Percentiles rank a stretch among this genome's conserved stretches.
Evolutionary conservation across 2,329 filamentous ascomycete species (phyloP).

Genomic region (Penicillium expansum): DNA sequence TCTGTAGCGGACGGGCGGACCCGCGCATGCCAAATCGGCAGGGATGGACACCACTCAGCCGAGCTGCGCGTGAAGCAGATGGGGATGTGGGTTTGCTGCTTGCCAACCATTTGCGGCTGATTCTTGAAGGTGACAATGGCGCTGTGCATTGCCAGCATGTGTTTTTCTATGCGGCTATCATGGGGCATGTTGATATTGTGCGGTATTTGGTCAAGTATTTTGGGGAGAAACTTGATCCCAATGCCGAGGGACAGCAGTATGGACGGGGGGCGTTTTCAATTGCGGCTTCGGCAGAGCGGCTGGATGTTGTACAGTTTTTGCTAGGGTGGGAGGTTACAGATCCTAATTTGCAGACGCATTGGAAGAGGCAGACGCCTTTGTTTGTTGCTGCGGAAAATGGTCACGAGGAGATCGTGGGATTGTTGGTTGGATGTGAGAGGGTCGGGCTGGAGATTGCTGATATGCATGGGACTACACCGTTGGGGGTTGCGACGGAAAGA

Average conservation of each 20-base stretch:
- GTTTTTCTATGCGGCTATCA: slow-evolving; percentile 22
- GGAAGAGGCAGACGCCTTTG: slow-evolving; percentile 20
- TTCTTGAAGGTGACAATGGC: slow-evolving; percentile 15
- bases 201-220: slow-evolving; percentile 19
- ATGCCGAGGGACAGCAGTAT: slow-evolving; percentile 13
- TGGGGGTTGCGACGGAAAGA: slow-evolving; percentile 15
- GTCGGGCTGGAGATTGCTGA: slow-evolving; percentile 19
- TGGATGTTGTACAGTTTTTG: slow-evolving; percentile 16
- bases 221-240: slow-evolving; percentile 19
- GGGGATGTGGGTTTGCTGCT: slow-evolving; percentile 14
- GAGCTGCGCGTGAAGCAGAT: slow-evolving; percentile 7
- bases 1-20: slow-evolving; percentile 12
- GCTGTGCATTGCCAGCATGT: slow-evolving; percentile 21
- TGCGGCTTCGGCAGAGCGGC: slow-evolving; percentile 15
- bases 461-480: slow-evolving; percentile 19
- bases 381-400: slow-evolving; percentile 18
- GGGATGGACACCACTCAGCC: slow-evolving; percentile 17
- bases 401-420: slow-evolving; percentile 10
- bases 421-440: slow-evolving; percentile 13
- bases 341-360: slow-evolving; percentile 21
- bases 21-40: slow-evolving; percentile 18
- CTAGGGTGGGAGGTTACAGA: slow-evolving; percentile 18
- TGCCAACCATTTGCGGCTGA: slow-evolving; percentile 17
- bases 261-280: slow-evolving; percentile 21
- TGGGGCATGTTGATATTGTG: slow-evolving; percentile 19